These are phyloP conservation scores for Phytophthora ohioensis DNA, from an alignment of 352 stramenopile genomes.

Conservation along the genomic window DNA sequence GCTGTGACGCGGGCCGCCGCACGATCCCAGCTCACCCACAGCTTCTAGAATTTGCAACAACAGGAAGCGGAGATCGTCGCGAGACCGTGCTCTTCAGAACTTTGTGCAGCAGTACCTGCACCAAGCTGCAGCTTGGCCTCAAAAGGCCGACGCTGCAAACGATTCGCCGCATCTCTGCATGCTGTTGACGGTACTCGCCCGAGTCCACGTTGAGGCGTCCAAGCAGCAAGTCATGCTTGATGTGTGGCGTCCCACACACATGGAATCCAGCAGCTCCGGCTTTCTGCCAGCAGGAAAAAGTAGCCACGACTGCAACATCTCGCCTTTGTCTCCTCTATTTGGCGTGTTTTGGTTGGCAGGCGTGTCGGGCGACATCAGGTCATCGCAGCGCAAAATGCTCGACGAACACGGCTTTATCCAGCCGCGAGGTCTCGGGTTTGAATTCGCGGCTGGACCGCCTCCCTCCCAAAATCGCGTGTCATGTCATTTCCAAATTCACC, in stretches of 20 bases:
- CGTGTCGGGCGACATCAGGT: constrained; percentile 36
- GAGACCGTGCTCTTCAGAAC: neutral
- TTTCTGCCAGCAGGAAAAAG: constrained; percentile 32
- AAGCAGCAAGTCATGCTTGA: constrained; percentile 20
- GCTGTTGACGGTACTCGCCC: too few relatives aligned
- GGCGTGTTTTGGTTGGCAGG: constrained; percentile 43
- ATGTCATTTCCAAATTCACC: constrained; percentile 38
- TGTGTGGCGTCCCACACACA: constrained; percentile 16
- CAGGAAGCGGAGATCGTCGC: too few relatives aligned
- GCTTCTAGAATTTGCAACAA: neutral
- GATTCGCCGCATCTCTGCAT: too few relatives aligned
- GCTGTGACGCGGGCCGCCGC: constrained; percentile 19
- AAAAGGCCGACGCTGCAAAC: too few relatives aligned
- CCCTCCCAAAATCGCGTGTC: constrained; percentile 9
- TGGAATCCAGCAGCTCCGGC: constrained; percentile 32
- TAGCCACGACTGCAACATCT: constrained; percentile 15
- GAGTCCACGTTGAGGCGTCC: neutral
- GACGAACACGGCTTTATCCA: constrained; percentile 36
- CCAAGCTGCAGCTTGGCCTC: too few relatives aligned
- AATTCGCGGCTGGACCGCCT: constrained; percentile 24
- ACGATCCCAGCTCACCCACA: constrained; percentile 10
- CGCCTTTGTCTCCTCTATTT: constrained; percentile 18
- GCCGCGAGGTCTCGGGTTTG: constrained; percentile 22
- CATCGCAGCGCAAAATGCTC: constrained; percentile 15
- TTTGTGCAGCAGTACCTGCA: too few relatives aligned